Conservation (phyloP, 345 rosid genomes). For the Orychophragmus violaceus region DNA sequence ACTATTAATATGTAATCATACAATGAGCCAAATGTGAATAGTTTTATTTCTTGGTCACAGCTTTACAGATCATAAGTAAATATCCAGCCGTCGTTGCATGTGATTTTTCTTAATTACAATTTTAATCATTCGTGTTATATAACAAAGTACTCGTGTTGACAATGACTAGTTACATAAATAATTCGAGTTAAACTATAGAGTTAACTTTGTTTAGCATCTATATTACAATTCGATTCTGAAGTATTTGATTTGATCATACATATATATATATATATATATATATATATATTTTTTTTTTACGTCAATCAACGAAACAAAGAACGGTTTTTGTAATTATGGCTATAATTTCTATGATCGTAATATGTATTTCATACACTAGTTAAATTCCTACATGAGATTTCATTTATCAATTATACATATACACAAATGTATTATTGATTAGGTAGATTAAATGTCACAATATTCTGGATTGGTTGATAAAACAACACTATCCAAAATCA, state of each 20-base stretch:
- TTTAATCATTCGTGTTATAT: slow-evolving; percentile 16
- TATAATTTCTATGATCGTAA: background rate
- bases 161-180: background rate
- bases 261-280: background rate
- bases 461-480: slow-evolving; percentile 28
- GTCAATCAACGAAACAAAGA: background rate
- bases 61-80: slow-evolving; percentile 26
- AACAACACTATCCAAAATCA: slow-evolving; percentile 24
- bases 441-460: slow-evolving; percentile 25
- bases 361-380: background rate
- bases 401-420: background rate
- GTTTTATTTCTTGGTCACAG: background rate
- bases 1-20: slow-evolving; percentile 7
- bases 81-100: slow-evolving; percentile 24
- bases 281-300: background rate
- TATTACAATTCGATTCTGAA: background rate
- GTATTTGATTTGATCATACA: background rate
- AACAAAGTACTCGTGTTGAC: background rate
- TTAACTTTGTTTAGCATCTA: background rate
- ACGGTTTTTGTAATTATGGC: background rate
- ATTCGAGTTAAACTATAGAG: background rate
- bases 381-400: background rate
- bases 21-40: background rate
- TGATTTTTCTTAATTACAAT: background rate
- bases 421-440: slow-evolving; percentile 11